Conservation (phyloP, 2,329 filamentous ascomycete species). For the Trichoderma aggressivum region DNA sequence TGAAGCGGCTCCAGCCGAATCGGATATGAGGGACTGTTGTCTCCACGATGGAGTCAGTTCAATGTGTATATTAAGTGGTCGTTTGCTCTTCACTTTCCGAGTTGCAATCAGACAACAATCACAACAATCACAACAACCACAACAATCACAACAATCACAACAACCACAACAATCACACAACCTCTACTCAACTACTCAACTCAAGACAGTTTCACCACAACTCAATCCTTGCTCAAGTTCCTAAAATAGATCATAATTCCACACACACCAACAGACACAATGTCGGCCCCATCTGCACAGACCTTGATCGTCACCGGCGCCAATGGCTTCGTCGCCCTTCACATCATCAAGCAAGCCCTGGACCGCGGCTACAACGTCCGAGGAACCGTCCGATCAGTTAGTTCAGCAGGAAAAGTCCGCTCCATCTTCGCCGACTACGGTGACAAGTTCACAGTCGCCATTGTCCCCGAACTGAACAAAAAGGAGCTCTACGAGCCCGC, state of each 20-base stretch:
- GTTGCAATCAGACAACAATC: background rate
- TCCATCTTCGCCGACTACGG: background rate
- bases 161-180: background rate
- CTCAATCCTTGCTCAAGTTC: background rate
- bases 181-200: background rate
- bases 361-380: constrained; percentile 15
- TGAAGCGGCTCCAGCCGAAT: background rate
- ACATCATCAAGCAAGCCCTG: constrained; percentile 15
- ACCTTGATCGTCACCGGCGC: constrained; percentile 20
- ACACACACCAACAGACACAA: background rate
- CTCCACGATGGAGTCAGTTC: background rate
- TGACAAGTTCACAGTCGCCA: constrained; percentile 39
- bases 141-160: no score
- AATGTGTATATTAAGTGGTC: background rate
- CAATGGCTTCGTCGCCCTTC: constrained; percentile 19
- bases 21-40: background rate
- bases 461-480: constrained; percentile 70
- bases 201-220: background rate
- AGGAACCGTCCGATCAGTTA: constrained; percentile 5
- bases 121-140: background rate
- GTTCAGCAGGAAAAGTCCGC: background rate
- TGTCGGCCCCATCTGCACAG: constrained; percentile 12
- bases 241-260: background rate
- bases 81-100: background rate
- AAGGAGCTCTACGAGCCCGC: constrained; percentile 65